A percentile compares a stretch with the other conserved stretches of the same genome.
Evolutionary conservation across 371 early-diverging fungal genomes (phyloP).

Genomic region (Lichtheimia corymbifera): DNA sequence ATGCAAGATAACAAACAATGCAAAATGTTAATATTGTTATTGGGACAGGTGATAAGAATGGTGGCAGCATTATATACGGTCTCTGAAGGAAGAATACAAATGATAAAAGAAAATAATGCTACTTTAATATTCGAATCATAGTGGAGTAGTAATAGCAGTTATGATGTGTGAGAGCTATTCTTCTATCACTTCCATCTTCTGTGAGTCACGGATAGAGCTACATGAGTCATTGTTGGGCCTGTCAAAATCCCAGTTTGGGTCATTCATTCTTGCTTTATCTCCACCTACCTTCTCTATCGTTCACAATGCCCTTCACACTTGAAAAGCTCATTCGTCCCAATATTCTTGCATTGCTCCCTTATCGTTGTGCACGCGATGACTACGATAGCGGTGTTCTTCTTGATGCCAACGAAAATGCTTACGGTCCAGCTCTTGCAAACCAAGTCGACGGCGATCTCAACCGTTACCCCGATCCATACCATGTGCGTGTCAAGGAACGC

Average conservation of each 20-base stretch:
- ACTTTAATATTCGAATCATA: too few species aligned
- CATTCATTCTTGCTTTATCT: not conserved
- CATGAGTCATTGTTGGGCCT: too few species aligned
- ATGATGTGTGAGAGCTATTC: too few species aligned
- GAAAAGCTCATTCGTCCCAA: slow-evolving; percentile 88
- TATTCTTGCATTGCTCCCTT: slow-evolving; percentile 88
- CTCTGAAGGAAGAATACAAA: too few species aligned
- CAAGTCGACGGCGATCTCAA: slow-evolving; percentile 64
- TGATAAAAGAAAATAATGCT: too few species aligned
- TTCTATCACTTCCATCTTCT: too few species aligned
- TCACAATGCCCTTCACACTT: slow-evolving; percentile 64
- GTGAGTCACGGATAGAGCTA: too few species aligned
- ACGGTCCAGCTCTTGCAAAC: slow-evolving; percentile 69
- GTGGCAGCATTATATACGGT: too few species aligned
- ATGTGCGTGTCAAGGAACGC: slow-evolving; percentile 75
- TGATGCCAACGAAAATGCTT: slow-evolving; percentile 97
- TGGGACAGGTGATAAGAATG: too few species aligned
- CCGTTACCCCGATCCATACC: slow-evolving; percentile 96
- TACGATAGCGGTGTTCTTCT: slow-evolving; percentile 89
- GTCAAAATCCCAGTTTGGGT: not conserved
- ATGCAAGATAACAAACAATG: too few species aligned
- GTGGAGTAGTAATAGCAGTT: too few species aligned
- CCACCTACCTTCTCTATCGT: not conserved
- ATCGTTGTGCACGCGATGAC: slow-evolving; percentile 97
- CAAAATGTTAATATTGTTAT: too few species aligned